Evolutionary conservation across 2,329 filamentous ascomycete genomes (phyloP).

Genomic region (Penicillium sp.): DNA sequence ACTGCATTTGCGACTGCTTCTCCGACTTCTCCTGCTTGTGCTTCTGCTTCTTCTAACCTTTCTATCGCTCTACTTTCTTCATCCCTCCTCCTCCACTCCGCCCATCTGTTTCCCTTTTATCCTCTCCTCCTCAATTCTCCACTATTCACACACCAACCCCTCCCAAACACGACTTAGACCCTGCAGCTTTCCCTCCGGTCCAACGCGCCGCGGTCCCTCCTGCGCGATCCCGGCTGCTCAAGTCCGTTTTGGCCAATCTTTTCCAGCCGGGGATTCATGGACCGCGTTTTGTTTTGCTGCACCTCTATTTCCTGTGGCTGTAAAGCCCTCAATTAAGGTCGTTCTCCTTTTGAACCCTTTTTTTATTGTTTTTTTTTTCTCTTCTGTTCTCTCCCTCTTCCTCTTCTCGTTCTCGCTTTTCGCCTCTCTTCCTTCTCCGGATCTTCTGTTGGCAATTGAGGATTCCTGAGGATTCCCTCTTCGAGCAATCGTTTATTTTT

Average conservation of each 20-base stretch:
- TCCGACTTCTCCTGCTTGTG: background rate
- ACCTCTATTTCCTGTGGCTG: conserved; percentile 31
- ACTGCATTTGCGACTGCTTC: conserved; percentile 1
- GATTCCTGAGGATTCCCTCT: conserved; percentile 3
- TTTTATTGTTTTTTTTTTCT: conserved; percentile 30
- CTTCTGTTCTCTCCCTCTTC: conserved; percentile 12
- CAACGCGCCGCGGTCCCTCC: conserved; percentile 27
- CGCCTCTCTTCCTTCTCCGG: background rate
- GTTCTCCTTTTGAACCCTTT: conserved; percentile 29
- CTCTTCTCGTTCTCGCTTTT: conserved; percentile 1
- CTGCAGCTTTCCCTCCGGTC: conserved; percentile 41
- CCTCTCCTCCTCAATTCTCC: conserved; percentile 24
- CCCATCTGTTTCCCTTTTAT: conserved; percentile 4
- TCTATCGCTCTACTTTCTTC: background rate
- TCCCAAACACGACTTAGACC: conserved; percentile 32
- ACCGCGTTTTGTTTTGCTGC: conserved; percentile 29
- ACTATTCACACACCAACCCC: conserved; percentile 23
- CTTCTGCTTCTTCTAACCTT: background rate
- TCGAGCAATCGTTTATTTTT: conserved; percentile 3
- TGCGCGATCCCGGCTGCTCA: conserved; percentile 36
- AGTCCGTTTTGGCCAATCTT: conserved; percentile 29
- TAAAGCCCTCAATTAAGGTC: conserved; percentile 16
- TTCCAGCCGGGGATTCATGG: conserved; percentile 29
- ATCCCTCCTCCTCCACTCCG: background rate
- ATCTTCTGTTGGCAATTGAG: background rate